Base-by-base conservation (phyloP, 148 eudicot species). In the Rhododendron simsii region DNA sequence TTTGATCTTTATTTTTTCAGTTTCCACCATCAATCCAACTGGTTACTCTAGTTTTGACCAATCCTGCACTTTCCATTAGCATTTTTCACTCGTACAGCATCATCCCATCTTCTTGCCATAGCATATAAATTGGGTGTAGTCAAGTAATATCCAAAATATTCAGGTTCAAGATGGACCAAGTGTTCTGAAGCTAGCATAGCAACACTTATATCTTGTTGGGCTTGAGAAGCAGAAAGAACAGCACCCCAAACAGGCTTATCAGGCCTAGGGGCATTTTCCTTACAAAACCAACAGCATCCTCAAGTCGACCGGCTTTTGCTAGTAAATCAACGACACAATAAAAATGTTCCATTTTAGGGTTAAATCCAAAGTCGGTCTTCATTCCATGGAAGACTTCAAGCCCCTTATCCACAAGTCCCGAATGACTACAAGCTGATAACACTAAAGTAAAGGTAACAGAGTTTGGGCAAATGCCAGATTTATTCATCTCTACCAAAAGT, bases 171-270 rank as follows among this genome's bases (percentile, higher is more conserved):
- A 14, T 85, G 77, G 44, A 91, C 89, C 37, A 90, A 88, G 76
- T 88, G 85, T 44, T 44, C 47, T 44, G 47, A 44, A 44, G 47
- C 8, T 44, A 7, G 47, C 47, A 44, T 44, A 6, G 47, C 47
- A 44, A 44, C 47, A 44, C 7, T 44, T 5, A 44, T 7, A 44
- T 44, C 8, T 44, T 6, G 47, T 44, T 44, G 47, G 8, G 47
- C 47, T 44, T 84, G 85, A 65, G 91, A 82, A 77, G 95, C 90
- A 82, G 90, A 88, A 79, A 91, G 89, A 4, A 93, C 78, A 48
- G 93, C 85, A 10, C 93, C 95, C 95, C 95, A 93, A 69, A 91
- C 81, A 67, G 86, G 80, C 87, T 89, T 88, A 83, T 86, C 87
- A 18, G 93, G 89, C 85, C 51, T 21, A 89, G 37, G 26, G 90